Evolutionary conservation across 257 asterid genomes (phyloP).

Genomic region (Anisodus acutangulus): DNA sequence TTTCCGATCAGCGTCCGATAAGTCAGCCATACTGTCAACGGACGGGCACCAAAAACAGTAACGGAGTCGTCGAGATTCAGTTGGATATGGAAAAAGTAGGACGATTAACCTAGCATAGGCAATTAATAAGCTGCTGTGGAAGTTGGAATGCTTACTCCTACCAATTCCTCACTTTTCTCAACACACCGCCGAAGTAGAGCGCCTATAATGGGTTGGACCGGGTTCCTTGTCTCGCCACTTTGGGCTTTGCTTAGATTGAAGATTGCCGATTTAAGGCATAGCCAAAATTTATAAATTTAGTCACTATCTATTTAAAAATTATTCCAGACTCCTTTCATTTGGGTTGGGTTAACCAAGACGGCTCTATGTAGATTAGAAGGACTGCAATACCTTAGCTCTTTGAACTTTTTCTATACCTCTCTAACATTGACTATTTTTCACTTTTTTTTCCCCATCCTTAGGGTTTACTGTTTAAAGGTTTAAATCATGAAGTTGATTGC

Average conservation of each 20-base stretch:
- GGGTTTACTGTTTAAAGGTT: not conserved
- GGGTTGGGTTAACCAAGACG: not conserved
- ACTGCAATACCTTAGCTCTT: not conserved
- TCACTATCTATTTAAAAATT: too few relatives aligned
- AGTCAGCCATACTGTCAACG: constrained; percentile 23
- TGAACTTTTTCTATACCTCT: too few relatives aligned
- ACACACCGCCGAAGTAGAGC: too few relatives aligned
- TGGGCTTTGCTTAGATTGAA: constrained; percentile 22
- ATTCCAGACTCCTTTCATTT: not conserved
- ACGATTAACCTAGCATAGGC: not conserved
- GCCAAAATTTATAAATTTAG: not conserved
- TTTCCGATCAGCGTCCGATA: constrained; percentile 48
- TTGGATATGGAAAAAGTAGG: not conserved
- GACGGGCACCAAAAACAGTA: not conserved
- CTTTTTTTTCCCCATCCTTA: not conserved
- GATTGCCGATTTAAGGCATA: not conserved
- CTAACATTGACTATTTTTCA: too few relatives aligned
- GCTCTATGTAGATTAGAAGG: not conserved
- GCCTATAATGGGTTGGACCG: not conserved
- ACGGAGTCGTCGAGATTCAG: not conserved
- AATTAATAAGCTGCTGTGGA: too few relatives aligned
- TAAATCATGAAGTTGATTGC: not conserved
- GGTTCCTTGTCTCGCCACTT: not conserved
- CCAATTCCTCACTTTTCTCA: too few relatives aligned
- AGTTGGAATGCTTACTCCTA: not conserved